phyloP scores from a whole-genome alignment of 495 filamentous ascomycete genomes.

The Lindgomyces ingoldianus region DNA sequence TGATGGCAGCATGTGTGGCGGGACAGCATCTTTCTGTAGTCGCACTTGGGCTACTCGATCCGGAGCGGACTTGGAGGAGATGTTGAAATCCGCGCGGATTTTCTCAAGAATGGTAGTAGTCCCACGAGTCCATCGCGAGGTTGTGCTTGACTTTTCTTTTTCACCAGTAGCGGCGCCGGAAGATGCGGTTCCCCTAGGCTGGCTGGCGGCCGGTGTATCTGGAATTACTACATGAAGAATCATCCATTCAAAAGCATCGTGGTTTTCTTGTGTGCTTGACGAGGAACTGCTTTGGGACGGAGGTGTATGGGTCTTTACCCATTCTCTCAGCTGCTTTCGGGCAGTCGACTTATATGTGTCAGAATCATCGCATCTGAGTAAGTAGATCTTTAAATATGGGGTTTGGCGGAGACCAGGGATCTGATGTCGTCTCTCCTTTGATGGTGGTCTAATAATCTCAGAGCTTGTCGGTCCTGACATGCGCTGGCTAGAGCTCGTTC shows the following conservation, averaged over 20 bases:
- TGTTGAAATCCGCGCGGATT: slow-evolving; percentile 87
- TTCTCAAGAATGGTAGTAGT: slow-evolving; percentile 86
- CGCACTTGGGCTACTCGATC: slow-evolving; percentile 87
- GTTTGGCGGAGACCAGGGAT: slow-evolving; percentile 92
- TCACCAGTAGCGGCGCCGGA: slow-evolving; percentile 47
- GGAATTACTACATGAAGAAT: slow-evolving; percentile 87
- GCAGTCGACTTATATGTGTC: slow-evolving; percentile 84
- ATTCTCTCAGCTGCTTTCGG: slow-evolving; percentile 78
- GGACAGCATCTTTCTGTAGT: slow-evolving; percentile 55
- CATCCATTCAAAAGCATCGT: slow-evolving; percentile 97
- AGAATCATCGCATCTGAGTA: slow-evolving; percentile 90
- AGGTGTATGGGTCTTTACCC: slow-evolving; percentile 77
- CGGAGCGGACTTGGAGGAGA: slow-evolving; percentile 69
- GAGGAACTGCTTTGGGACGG: slow-evolving; percentile 48
- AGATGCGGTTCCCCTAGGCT: slow-evolving; percentile 55
- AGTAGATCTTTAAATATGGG: slow-evolving; percentile 87
- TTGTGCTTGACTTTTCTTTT: slow-evolving; percentile 49
- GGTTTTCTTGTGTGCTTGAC: slow-evolving; percentile 66
- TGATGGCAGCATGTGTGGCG: slow-evolving; percentile 43
- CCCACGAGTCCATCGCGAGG: slow-evolving; percentile 70
- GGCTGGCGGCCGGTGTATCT: slow-evolving; percentile 72
- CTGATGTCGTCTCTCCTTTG: slow-evolving; percentile 79
- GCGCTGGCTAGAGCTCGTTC: slow-evolving; percentile 4
- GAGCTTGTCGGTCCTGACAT: slow-evolving; percentile 26
- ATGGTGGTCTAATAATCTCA: slow-evolving; percentile 40